Conservation (phyloP, 345 rosid species). For the Aquilaria yunnanensis region DNA sequence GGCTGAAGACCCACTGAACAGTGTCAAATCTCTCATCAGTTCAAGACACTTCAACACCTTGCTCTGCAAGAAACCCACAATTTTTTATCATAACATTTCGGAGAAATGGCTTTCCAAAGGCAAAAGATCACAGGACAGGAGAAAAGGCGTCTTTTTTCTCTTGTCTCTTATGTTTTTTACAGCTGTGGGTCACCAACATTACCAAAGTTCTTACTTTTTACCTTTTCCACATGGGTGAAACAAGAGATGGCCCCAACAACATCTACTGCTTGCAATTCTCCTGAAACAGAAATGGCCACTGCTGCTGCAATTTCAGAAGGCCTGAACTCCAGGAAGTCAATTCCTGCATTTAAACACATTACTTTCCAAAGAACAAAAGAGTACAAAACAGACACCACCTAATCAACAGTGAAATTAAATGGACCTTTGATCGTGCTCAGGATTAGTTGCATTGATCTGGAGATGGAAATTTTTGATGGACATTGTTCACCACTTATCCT, state of each 20-base stretch:
- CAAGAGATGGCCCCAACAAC: slow-evolving; percentile 32
- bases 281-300: slow-evolving; percentile 57
- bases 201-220: slow-evolving; percentile 16
- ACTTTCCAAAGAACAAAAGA: slow-evolving; percentile 13
- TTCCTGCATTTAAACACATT: slow-evolving; percentile 51
- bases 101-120: background rate
- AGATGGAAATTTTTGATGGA: slow-evolving; percentile 26
- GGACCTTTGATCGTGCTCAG: slow-evolving; percentile 43
- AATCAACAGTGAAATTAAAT: background rate
- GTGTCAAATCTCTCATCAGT: slow-evolving; percentile 36
- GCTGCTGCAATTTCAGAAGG: slow-evolving; percentile 79
- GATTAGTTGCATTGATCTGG: slow-evolving; percentile 43
- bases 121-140: slow-evolving; percentile 9
- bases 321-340: slow-evolving; percentile 71
- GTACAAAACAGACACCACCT: background rate
- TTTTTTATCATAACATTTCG: background rate
- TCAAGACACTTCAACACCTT: slow-evolving; percentile 49
- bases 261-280: slow-evolving; percentile 30
- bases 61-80: slow-evolving; percentile 34
- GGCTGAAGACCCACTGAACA: slow-evolving; percentile 17
- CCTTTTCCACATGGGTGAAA: slow-evolving; percentile 45
- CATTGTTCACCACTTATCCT: slow-evolving; percentile 34
- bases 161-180: background rate
- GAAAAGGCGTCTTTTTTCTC: slow-evolving; percentile 6
- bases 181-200: slow-evolving; percentile 8